phyloP scores from a whole-genome alignment of 352 stramenopile species.

The Phytophthora hybrid region DNA sequence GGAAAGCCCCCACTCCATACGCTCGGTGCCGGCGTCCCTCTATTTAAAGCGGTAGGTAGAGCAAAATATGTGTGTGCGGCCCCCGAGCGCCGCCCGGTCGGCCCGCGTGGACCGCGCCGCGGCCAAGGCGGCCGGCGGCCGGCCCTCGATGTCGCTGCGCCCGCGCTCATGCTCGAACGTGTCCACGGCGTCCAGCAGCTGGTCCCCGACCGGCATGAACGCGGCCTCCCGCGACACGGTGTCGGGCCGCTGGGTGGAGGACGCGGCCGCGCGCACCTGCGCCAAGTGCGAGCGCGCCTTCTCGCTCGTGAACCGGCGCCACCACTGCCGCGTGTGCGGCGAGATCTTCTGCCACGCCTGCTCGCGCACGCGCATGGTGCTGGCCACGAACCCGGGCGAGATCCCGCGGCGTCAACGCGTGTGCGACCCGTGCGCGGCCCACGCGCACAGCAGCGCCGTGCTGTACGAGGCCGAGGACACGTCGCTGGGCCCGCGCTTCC shows the following conservation, averaged over 20 bases:
- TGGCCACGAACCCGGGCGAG: conserved; percentile 72
- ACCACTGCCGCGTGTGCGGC: conserved; percentile 86
- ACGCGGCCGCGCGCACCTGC: conserved; percentile 60
- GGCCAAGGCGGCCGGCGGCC: conserved; percentile 30
- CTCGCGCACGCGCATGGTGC: conserved; percentile 82
- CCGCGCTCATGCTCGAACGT: conserved; percentile 70
- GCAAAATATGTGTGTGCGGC: conserved; percentile 55
- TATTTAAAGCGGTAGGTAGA: conserved; percentile 22
- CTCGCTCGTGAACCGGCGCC: conserved; percentile 77
- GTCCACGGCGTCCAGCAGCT: conserved; percentile 74
- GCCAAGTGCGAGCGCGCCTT: conserved; percentile 76
- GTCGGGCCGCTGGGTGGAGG: conserved; percentile 76
- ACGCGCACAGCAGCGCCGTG: conserved; percentile 72
- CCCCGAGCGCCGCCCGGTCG: conserved; percentile 40
- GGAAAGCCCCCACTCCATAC: background rate
- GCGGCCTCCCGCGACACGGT: conserved; percentile 60
- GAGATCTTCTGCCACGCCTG: conserved; percentile 87
- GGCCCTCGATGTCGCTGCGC: conserved; percentile 26
- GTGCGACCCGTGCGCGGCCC: conserved; percentile 69
- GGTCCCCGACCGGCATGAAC: conserved; percentile 57
- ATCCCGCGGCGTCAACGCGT: conserved; percentile 78
- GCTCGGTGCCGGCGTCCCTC: background rate
- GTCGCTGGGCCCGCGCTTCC: conserved; percentile 41
- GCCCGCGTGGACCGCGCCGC: conserved; percentile 34
- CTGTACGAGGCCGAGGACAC: conserved; percentile 66